A percentile compares a stretch with the other conserved stretches of the same genome.
Evolutionary conservation across 2,329 filamentous ascomycete species (phyloP).

Genomic region (Sphaerulina populicola): DNA sequence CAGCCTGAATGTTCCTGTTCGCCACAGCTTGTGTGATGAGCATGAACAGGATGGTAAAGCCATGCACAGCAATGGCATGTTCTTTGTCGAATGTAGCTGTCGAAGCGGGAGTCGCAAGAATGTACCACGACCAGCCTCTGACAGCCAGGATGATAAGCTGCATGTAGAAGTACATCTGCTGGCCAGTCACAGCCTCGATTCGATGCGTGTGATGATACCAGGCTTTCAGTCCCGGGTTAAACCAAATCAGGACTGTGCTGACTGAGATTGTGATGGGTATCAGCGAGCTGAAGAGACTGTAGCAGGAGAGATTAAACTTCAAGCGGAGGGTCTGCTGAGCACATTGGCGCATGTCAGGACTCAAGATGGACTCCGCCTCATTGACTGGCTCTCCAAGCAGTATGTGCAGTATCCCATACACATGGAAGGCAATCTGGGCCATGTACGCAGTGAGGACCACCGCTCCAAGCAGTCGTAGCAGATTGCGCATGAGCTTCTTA

Average conservation of each 20-base stretch:
- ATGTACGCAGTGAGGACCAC: conserved; percentile 20
- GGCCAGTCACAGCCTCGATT: conserved; percentile 28
- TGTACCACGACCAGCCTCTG: conserved; percentile 40
- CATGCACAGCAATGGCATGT: conserved; percentile 46
- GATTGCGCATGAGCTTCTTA: conserved; percentile 27
- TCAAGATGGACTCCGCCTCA: conserved; percentile 10
- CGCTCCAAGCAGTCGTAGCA: conserved; percentile 20
- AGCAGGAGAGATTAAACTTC: conserved; percentile 21
- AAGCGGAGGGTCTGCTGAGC: conserved; percentile 11
- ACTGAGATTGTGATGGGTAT: conserved; percentile 23
- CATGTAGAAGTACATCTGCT: conserved; percentile 58
- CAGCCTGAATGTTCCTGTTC: conserved; percentile 21
- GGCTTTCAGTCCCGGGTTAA: conserved; percentile 29
- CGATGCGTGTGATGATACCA: conserved; percentile 28
- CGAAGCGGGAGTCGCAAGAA: conserved; percentile 22
- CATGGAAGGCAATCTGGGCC: conserved; percentile 26
- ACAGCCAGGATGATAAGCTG: conserved; percentile 53
- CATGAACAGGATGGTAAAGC: conserved; percentile 47
- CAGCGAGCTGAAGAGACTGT: conserved; percentile 19
- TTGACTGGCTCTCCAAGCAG: not conserved
- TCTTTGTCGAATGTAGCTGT: conserved; percentile 21
- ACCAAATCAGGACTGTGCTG: conserved; percentile 26
- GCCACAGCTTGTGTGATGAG: conserved; percentile 32
- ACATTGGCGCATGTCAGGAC: conserved; percentile 17
- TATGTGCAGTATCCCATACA: conserved; percentile 20